A percentile compares a stretch with the other conserved stretches of the same genome.
These are phyloP conservation scores for Orobanche coerulescens DNA, from an alignment of 257 asterid genomes.

Conservation along the genomic window DNA sequence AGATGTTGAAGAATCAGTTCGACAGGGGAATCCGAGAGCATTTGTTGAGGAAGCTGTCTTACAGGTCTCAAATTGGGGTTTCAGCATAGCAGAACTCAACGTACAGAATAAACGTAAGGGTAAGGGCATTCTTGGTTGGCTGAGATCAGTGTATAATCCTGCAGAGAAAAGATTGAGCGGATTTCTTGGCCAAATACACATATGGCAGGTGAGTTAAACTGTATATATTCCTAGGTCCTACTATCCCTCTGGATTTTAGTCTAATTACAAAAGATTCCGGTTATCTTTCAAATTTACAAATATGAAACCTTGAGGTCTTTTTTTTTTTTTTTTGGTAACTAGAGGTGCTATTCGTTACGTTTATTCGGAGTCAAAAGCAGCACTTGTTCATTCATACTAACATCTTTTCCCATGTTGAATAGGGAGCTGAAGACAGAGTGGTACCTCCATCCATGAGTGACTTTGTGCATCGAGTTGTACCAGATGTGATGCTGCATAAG, in stretches of 20 bases:
- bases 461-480: slow-evolving; percentile 72
- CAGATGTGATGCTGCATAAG: slow-evolving; percentile 79
- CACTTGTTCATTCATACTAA: background rate
- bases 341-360: background rate
- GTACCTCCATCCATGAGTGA: slow-evolving; percentile 85
- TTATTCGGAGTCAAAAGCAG: background rate
- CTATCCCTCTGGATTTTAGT: too few species aligned
- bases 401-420: background rate
- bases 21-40: slow-evolving; percentile 60
- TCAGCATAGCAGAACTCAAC: slow-evolving; percentile 70
- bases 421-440: slow-evolving; percentile 81
- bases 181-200: slow-evolving; percentile 80
- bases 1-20: slow-evolving; percentile 83
- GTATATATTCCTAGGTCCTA: background rate
- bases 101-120: slow-evolving; percentile 40
- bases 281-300: too few species aligned
- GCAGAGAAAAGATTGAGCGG: slow-evolving; percentile 50
- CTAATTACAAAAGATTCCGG: too few species aligned
- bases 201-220: slow-evolving; percentile 85
- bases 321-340: background rate
- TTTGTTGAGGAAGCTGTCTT: slow-evolving; percentile 81
- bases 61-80: slow-evolving; percentile 89
- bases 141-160: slow-evolving; percentile 54
- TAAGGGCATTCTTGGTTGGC: slow-evolving; percentile 55
- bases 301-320: too few species aligned